Conservation (phyloP, 2,329 filamentous ascomycete species). For the Pyricularia grisea region DNA sequence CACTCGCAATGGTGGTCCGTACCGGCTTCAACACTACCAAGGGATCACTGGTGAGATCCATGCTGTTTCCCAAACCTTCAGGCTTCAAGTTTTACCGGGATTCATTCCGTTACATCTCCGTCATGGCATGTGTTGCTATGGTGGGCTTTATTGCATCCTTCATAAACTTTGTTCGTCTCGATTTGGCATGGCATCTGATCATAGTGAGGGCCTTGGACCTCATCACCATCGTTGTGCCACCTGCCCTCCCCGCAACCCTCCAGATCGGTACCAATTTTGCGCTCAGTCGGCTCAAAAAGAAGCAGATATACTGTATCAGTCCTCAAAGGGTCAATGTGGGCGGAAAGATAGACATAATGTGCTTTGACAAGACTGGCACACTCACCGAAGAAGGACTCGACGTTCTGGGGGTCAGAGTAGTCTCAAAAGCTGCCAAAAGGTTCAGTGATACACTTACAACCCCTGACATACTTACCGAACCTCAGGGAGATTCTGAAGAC, state of each 20-base stretch:
- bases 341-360: slow-evolving; percentile 91
- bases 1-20: slow-evolving; percentile 81
- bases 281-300: slow-evolving; percentile 71
- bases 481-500: slow-evolving; percentile 15
- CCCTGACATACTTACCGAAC: slow-evolving; percentile 24
- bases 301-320: slow-evolving; percentile 95
- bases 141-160: slow-evolving; percentile 87
- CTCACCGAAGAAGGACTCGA: slow-evolving; percentile 94
- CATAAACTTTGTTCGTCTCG: slow-evolving; percentile 82
- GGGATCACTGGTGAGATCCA: slow-evolving; percentile 87
- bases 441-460: slow-evolving; percentile 73
- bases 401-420: slow-evolving; percentile 78
- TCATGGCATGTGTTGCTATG: slow-evolving; percentile 81
- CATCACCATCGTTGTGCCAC: slow-evolving; percentile 95
- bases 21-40: slow-evolving; percentile 98
- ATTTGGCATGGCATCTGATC: slow-evolving; percentile 80
- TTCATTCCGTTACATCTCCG: slow-evolving; percentile 94
- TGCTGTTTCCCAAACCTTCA: slow-evolving; percentile 97
- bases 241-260: slow-evolving; percentile 85
- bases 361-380: slow-evolving; percentile 98
- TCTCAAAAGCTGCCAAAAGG: slow-evolving; percentile 47
- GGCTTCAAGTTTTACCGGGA: slow-evolving; percentile 98
- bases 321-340: slow-evolving; percentile 95
- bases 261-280: slow-evolving; percentile 97
- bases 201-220: slow-evolving; percentile 86